Conservation (phyloP, 2,329 filamentous ascomycete species). For the Juglanconis oblonga region DNA sequence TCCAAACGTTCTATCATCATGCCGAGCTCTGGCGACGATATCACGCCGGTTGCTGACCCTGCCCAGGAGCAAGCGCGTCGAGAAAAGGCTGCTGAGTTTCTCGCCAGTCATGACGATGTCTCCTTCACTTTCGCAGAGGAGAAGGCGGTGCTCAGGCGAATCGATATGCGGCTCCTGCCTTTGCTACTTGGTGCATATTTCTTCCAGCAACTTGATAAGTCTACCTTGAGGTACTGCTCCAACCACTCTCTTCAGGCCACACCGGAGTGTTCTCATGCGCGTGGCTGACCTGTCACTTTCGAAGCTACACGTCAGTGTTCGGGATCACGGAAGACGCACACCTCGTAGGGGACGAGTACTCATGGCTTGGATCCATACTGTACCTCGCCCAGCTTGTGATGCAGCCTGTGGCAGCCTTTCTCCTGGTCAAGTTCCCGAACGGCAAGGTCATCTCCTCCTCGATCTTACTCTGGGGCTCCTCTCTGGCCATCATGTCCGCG, state of each 20-base stretch:
- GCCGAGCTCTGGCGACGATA: conserved; percentile 18
- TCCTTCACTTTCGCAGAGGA: conserved; percentile 49
- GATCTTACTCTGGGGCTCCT: conserved; percentile 52
- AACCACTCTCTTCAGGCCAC: neutral
- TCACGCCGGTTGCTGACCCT: conserved; percentile 22
- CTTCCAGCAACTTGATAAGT: conserved; percentile 55
- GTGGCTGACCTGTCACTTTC: neutral
- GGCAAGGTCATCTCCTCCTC: conserved; percentile 51
- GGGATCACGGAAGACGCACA: conserved; percentile 45
- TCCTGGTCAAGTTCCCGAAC: conserved; percentile 51
- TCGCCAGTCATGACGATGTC: conserved; percentile 35
- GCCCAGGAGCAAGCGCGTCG: conserved; percentile 26
- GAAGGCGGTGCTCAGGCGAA: conserved; percentile 40
- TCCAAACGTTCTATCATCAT: neutral
- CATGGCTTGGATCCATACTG: conserved; percentile 60
- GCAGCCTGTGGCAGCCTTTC: conserved; percentile 51
- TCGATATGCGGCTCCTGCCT: conserved; percentile 48
- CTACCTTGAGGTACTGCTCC: conserved; percentile 29
- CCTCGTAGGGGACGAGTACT: conserved; percentile 46
- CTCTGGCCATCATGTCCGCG: conserved; percentile 48
- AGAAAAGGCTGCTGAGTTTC: conserved; percentile 41
- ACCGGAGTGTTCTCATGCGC: neutral
- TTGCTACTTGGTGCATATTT: conserved; percentile 55
- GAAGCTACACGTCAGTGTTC: conserved; percentile 44
- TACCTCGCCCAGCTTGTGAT: conserved; percentile 59